These are phyloP conservation scores for Recurvomyces mirabilis DNA, from an alignment of 495 filamentous ascomycete genomes.

Conservation along the genomic window DNA sequence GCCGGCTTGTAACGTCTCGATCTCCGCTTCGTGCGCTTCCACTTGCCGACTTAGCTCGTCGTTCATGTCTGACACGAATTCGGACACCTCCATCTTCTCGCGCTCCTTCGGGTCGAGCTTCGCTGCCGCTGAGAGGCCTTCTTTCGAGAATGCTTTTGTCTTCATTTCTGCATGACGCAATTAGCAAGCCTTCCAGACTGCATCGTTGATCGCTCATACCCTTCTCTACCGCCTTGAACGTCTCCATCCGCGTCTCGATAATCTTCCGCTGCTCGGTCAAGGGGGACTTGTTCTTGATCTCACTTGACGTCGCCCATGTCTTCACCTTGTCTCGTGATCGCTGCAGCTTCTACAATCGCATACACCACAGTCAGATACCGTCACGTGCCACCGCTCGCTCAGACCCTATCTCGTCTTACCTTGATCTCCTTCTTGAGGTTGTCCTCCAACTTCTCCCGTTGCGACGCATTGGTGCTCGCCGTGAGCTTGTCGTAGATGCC, in stretches of 20 bases:
- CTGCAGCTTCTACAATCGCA: conserved; percentile 97
- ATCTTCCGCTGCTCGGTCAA: conserved; percentile 83
- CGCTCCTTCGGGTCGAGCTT: conserved; percentile 92
- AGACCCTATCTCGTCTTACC: too few relatives aligned
- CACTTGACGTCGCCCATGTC: conserved; percentile 91
- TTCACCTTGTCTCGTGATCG: conserved; percentile 97
- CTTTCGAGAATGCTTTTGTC: conserved; percentile 98
- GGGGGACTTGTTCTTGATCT: conserved; percentile 97
- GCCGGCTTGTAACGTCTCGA: conserved; percentile 71
- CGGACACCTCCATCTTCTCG: conserved; percentile 72
- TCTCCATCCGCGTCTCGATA: conserved; percentile 99
- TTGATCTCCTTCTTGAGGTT: conserved; percentile 98
- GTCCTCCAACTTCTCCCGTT: conserved; percentile 97
- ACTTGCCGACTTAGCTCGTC: conserved; percentile 89
- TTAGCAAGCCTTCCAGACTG: too few relatives aligned
- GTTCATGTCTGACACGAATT: conserved; percentile 79
- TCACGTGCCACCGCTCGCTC: too few relatives aligned
- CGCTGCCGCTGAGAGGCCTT: conserved; percentile 77
- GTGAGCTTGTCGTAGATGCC: conserved; percentile 92
- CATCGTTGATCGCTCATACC: neutral
- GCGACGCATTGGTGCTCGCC: conserved; percentile 75
- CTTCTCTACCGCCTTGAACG: conserved; percentile 99
- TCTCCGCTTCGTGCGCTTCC: conserved; percentile 82
- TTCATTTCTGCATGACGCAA: conserved; percentile 96
- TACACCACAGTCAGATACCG: too few relatives aligned